Evolutionary conservation across 305 asterid genomes (phyloP).

Genomic region (Fraxinus baroniana): DNA sequence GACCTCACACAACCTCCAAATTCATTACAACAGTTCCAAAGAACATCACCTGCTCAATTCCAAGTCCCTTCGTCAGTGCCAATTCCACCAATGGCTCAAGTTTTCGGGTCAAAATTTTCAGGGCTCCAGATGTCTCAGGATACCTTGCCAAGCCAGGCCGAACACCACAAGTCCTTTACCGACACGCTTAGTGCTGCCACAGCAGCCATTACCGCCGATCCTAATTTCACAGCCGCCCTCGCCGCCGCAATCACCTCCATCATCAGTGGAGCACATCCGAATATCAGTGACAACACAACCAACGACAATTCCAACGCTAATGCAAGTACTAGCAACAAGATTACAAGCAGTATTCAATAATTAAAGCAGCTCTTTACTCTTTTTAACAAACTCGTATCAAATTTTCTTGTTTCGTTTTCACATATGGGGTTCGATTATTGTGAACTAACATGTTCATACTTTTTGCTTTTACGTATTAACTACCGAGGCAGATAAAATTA

Average conservation of each 20-base stretch:
- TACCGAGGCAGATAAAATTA: neutral
- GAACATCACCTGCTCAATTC: neutral
- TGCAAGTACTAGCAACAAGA: neutral
- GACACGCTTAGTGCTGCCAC: slow-evolving; percentile 27
- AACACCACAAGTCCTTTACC: slow-evolving; percentile 4
- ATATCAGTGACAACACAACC: neutral
- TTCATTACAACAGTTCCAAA: neutral
- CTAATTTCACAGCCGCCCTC: slow-evolving; percentile 27
- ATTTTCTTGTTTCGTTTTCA: neutral
- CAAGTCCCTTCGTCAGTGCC: neutral
- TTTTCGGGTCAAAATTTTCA: slow-evolving; percentile 21
- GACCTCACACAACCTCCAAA: slow-evolving; percentile 28
- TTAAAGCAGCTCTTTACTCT: neutral
- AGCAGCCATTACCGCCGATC: slow-evolving; percentile 23
- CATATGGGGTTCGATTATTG: neutral
- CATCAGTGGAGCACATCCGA: slow-evolving; percentile 10
- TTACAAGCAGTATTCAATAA: neutral
- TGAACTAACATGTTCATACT: slow-evolving; percentile 39
- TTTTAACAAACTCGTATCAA: neutral
- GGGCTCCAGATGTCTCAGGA: slow-evolving; percentile 25
- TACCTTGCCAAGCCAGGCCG: neutral
- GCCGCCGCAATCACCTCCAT: slow-evolving; percentile 26
- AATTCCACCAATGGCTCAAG: slow-evolving; percentile 3
- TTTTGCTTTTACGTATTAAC: neutral
- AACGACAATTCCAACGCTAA: neutral